These are phyloP conservation scores for Gymnopilus junonius DNA, from an alignment of 768 basidiomycete genomes.

Conservation along the genomic window DNA sequence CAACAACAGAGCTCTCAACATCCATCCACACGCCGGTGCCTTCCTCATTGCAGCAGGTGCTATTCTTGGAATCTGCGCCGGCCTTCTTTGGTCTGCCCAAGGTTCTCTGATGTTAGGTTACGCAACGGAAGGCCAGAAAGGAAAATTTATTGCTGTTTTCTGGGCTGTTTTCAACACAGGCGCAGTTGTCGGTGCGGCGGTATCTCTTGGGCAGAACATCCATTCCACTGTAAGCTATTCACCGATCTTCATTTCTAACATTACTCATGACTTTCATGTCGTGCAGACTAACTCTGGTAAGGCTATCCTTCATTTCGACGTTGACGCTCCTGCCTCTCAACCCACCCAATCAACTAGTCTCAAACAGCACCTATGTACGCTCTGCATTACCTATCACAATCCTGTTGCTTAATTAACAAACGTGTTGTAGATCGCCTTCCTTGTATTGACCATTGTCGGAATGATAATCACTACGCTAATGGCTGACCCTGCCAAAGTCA, in stretches of 20 bases:
- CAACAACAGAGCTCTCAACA: constrained; percentile 61
- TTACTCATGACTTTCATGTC: constrained; percentile 7
- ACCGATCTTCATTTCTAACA: not conserved
- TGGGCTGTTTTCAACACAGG: constrained; percentile 87
- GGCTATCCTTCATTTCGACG: constrained; percentile 10
- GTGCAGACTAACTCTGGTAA: constrained; percentile 45
- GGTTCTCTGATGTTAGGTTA: constrained; percentile 87
- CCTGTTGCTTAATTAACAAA: not conserved
- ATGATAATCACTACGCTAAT: constrained; percentile 68
- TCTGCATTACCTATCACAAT: not conserved
- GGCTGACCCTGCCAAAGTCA: constrained; percentile 72
- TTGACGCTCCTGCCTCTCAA: not conserved
- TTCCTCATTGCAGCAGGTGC: constrained; percentile 79
- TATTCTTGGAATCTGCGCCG: constrained; percentile 74
- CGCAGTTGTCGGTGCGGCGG: constrained; percentile 76
- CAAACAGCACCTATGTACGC: constrained; percentile 76
- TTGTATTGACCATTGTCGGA: constrained; percentile 73
- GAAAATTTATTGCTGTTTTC: constrained; percentile 76
- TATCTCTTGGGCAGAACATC: constrained; percentile 75
- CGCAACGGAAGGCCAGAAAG: constrained; percentile 80
- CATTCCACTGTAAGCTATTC: constrained; percentile 53
- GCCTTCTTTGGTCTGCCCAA: constrained; percentile 81
- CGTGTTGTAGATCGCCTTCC: constrained; percentile 64
- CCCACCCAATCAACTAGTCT: constrained; percentile 41
- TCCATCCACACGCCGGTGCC: constrained; percentile 59